Evolutionary conservation across 2,329 filamentous ascomycete genomes (phyloP), one percentile per base, ranked within the genome.

Genomic region (Penicillium sp.): DNA sequence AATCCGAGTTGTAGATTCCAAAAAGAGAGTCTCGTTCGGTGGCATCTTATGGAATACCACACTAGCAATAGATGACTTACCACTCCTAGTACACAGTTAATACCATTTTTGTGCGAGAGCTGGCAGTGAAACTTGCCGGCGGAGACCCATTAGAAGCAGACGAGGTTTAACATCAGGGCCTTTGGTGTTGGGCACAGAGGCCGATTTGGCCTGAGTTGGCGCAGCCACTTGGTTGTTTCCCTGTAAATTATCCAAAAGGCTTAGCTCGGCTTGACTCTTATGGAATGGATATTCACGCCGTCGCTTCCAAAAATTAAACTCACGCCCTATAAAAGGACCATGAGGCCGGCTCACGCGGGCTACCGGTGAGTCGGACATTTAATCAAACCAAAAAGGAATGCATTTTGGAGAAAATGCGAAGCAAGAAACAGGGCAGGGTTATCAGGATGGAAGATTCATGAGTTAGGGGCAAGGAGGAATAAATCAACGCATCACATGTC

Each of bases 11-110:
- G 94, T 99, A 0, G 94, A 96, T 73, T 97, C 94, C 17, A 99
- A 83, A 68, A 96, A 99, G 16, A 99, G 78, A 0, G 94, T 97
- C 77, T 99, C 95, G 65, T 90, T 95, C 2, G 94, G 92, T 3
- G 93, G 91, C 70, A 97, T 87, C 73, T 99, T 99, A 76, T 97
- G 92, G 69, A 99, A 97, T n/a, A 99, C 93, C 45, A 99, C 95
- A 69, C 91, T 97, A 26, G 92, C 94, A 71, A 99, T 97, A 6
- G 94, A 99, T 0, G 94, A 97, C 73, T 99, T 99, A 58, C 94
- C 94, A 70, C 92, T 97, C 78, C 94, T 99, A 63, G 26, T 62
- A 16, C 14, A 45, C 2, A 33, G 53, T 74, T 50, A 69, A 53
- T 26, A 55, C 17, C 25, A 19, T 14, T 14, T 9, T 31, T 6